A percentile compares a stretch with the other conserved stretches of the same genome.
Evolutionary conservation across 1,284 basidiomycete genomes (phyloP).

Genomic region (Coriolopsis trogii): DNA sequence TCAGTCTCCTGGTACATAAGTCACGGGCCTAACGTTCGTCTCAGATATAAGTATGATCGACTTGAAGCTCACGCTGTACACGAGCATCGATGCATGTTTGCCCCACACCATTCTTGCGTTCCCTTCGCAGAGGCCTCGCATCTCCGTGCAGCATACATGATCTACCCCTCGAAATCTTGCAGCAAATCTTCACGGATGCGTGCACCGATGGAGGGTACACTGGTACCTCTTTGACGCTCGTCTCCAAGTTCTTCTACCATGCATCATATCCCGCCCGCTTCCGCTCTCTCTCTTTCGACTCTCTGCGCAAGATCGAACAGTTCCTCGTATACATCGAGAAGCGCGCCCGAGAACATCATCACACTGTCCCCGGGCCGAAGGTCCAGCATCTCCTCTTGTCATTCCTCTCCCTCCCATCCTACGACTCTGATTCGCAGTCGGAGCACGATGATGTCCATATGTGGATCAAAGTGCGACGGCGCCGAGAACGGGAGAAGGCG

Average conservation of each 20-base stretch:
- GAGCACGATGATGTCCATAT: background rate
- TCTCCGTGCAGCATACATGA: background rate
- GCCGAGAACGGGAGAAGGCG: constrained; percentile 20
- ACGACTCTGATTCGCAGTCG: constrained; percentile 1
- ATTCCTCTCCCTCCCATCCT: constrained; percentile 3
- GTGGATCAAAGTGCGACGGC: constrained; percentile 14
- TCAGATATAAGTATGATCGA: constrained; percentile 3
- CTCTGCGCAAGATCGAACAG: constrained; percentile 12
- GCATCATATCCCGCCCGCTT: constrained; percentile 17
- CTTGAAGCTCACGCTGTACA: no score
- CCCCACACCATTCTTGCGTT: no score
- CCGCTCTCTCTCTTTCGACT: constrained; percentile 13
- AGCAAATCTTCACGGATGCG: constrained; percentile 14
- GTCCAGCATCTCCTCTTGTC: constrained; percentile 19
- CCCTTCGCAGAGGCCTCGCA: background rate
- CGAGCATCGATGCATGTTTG: no score
- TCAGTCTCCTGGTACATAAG: no score
- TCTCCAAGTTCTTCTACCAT: constrained; percentile 19
- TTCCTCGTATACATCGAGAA: constrained; percentile 7
- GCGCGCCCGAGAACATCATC: background rate
- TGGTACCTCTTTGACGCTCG: constrained; percentile 14
- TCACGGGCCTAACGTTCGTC: background rate
- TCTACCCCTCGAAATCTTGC: constrained; percentile 21
- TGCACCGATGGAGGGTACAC: constrained; percentile 22
- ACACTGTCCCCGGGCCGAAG: background rate